Evolutionary conservation across 2,329 filamentous ascomycete species (phyloP).

Genomic region (Hirsutella rhossiliensis): DNA sequence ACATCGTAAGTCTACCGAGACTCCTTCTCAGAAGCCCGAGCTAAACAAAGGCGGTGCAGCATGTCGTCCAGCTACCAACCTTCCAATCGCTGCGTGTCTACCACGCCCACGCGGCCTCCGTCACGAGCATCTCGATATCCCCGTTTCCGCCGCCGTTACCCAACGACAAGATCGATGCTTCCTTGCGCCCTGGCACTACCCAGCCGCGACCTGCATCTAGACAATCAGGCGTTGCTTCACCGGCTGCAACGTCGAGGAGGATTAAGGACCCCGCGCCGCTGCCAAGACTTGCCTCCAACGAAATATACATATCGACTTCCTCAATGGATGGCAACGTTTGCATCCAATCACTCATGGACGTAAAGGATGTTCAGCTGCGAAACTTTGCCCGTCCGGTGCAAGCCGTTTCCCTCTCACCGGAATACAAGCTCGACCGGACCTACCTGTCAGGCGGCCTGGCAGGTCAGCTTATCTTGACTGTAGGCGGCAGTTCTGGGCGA

Average conservation of each 20-base stretch:
- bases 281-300: conserved; percentile 69
- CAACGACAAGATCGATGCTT: conserved; percentile 28
- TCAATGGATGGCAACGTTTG: conserved; percentile 96
- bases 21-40: not conserved
- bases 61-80: conserved; percentile 73
- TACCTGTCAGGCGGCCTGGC: conserved; percentile 87
- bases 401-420: conserved; percentile 84
- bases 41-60: conserved; percentile 35
- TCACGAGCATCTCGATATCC: conserved; percentile 83
- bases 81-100: conserved; percentile 78
- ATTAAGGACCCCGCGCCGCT: conserved; percentile 42
- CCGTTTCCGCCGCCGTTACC: conserved; percentile 56
- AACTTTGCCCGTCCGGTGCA: conserved; percentile 93
- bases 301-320: conserved; percentile 85
- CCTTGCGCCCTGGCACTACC: conserved; percentile 23
- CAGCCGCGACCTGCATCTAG: conserved; percentile 17
- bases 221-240: conserved; percentile 28
- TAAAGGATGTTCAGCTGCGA: conserved; percentile 79
- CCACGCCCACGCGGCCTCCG: conserved; percentile 82
- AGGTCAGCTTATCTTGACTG: conserved; percentile 76
- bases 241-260: conserved; percentile 38
- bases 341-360: conserved; percentile 73
- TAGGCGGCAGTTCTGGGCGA: conserved; percentile 65
- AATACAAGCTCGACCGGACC: conserved; percentile 78
- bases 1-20: conserved; percentile 58